Percentiles rank a stretch among this genome's conserved stretches.
phyloP scores from a whole-genome alignment of 2,329 filamentous ascomycete species.

The Trichoderma oligosporum region DNA sequence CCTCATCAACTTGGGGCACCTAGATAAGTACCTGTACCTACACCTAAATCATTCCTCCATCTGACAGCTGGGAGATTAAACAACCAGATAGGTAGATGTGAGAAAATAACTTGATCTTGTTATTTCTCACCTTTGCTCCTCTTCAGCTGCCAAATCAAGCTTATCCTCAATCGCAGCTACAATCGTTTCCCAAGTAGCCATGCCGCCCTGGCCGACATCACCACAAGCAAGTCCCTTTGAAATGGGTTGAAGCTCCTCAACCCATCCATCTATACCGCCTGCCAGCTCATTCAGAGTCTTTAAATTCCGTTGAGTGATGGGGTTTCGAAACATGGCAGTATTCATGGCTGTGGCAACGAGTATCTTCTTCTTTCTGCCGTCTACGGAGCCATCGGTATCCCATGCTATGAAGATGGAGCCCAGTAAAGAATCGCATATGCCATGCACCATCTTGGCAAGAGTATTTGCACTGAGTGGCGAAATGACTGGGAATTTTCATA shows the following conservation, averaged over 20 bases:
- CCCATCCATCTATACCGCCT: constrained; percentile 49
- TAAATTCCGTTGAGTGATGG: constrained; percentile 71
- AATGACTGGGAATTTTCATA: constrained; percentile 52
- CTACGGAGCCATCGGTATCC: constrained; percentile 68
- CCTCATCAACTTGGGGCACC: too few species aligned
- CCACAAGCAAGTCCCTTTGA: constrained; percentile 80
- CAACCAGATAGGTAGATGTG: neutral
- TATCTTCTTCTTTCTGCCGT: constrained; percentile 59
- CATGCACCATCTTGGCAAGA: constrained; percentile 76
- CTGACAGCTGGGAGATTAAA: too few species aligned
- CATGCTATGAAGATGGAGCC: constrained; percentile 76
- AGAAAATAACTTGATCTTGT: neutral
- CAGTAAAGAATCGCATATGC: constrained; percentile 74
- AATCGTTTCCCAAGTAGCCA: constrained; percentile 77
- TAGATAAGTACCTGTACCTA: too few species aligned
- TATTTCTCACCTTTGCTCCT: neutral
- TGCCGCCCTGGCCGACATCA: constrained; percentile 76
- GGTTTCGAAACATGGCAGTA: constrained; percentile 84
- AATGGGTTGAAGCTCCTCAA: constrained; percentile 69
- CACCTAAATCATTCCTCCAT: too few species aligned
- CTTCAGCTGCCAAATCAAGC: constrained; percentile 30
- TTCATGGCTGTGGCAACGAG: constrained; percentile 84
- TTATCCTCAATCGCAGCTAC: constrained; percentile 59
- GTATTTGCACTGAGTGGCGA: constrained; percentile 81
- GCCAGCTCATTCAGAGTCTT: constrained; percentile 69